Evolutionary conservation across 495 filamentous ascomycete species (phyloP), one percentile per base, ranked within the genome.

Genomic region (Tuber umbilicatum): DNA sequence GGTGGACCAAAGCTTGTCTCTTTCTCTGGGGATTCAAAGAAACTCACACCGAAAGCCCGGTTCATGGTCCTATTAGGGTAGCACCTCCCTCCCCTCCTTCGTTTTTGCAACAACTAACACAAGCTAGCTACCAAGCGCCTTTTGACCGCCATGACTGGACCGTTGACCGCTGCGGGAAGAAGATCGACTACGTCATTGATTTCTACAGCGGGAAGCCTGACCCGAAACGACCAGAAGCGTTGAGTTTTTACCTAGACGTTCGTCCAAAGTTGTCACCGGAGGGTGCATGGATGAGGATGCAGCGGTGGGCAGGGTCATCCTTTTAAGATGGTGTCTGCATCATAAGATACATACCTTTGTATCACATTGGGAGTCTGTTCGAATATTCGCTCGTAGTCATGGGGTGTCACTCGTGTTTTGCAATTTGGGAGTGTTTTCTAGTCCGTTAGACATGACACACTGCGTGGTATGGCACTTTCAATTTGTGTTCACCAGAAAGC

Each of bases 91-190:
- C 12, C 23, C 12, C 39, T 17, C 68, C 50, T 39, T 68, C 31
- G 23, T 19, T 19, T 16, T 38, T 37, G 21, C 35, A 31, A 47
- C 79, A 23, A 69, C 55, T 23, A 7, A 39, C 10, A n/a, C 43
- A 10, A 23, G n/a, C 40, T 12, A 79, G 77, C 31, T 97, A 97
- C 84, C 89, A 93, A 82, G 85, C 88, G 47, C 95, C 95, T 64
- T 99, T 99, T 83, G 95, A 99, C 85, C 87, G 95, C 70, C 95
- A 99, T 81, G 95, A 99, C 84, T 98, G 95, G 95, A 91, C 97
- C 23, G 90, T 99, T 16, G 94, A 98, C 83, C 86, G 95, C 74
- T 97, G 95, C 78, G 94, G 94, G n/a, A 91, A 89, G 78, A 87
- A 87, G 78, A 84, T 99, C 60, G 95, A 97, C 81, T 99, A 99